Evolutionary conservation across 2,329 filamentous ascomycete species (phyloP), one percentile per base, ranked within the genome.

Genomic region (Claviceps pazoutovae): DNA sequence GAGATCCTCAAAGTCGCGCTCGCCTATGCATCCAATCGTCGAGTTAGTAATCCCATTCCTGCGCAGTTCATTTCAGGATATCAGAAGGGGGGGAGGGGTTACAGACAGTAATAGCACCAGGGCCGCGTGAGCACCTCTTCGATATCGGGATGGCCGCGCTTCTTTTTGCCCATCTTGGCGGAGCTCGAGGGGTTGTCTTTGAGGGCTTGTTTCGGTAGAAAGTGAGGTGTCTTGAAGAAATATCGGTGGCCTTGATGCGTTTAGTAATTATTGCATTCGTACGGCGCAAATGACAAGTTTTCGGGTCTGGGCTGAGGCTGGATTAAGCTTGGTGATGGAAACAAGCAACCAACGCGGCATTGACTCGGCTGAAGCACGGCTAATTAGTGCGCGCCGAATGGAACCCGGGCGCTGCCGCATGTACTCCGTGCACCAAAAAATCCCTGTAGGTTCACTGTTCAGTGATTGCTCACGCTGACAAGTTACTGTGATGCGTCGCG

Each of bases 1-100:
- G 46, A 95, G 69, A 67, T 98, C 93, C 68, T 97, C 90, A 66
- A 97, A 98, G 71, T 97, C 91, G 72, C 91, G 86, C 71, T 98
- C 93, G 70, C 80, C 80, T 83, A 51, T 2, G 1, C 14, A 6
- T 45, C n/a, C 26, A 30, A 44, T 44, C 43, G 53, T 17, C 38
- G 26, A 42, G 37, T 57, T 61, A 42, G 39, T 62, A 65, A 62
- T 64, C 55, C n/a, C 16, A 30, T 14, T 19, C n/a, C n/a, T 11
- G 17, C 30, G 3, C 30, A 30, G 30, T 11, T 30, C 30, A 30
- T 30, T 30, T 2, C 8, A 30, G 2, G 9, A 30, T 30, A 4
- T 19, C 39, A 42, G 23, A 13, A 17, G 9, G 23, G 36, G 13
- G 23, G 4, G 6, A 21, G 6, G 55, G 53, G 51, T 50, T 30